These are phyloP conservation scores for Solanum chmielewskii DNA, from an alignment of 257 asterid genomes.

Conservation along the genomic window DNA sequence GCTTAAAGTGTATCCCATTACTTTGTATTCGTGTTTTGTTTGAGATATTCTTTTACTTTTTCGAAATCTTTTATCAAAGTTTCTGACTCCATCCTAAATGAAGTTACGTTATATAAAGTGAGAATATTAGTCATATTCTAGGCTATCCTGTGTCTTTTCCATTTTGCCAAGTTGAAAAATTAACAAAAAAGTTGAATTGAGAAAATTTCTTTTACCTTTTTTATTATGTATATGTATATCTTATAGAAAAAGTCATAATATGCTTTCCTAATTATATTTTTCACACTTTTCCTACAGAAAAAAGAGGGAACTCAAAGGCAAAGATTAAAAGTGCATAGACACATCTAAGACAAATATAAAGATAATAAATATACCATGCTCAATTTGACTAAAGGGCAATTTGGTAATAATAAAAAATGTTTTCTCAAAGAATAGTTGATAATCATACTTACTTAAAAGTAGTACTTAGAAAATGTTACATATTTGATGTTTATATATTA, in stretches of 20 bases:
- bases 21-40: background rate
- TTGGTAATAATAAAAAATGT: background rate
- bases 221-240: background rate
- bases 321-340: background rate
- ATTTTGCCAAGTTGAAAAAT: background rate
- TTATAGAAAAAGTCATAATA: background rate
- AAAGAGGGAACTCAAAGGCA: background rate
- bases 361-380: background rate
- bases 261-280: background rate
- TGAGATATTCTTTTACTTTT: background rate
- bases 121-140: background rate
- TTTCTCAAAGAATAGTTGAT: no score
- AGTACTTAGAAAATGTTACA: no score
- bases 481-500: no score
- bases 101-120: background rate
- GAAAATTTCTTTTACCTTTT: background rate
- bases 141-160: background rate
- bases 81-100: background rate
- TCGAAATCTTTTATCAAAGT: background rate
- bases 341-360: background rate
- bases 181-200: background rate
- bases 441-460: no score
- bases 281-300: background rate
- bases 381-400: background rate
- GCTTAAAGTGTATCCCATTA: background rate